These are phyloP conservation scores for Amphicarpaea edgeworthii DNA, from an alignment of 306 rosid species.

Conservation along the genomic window DNA sequence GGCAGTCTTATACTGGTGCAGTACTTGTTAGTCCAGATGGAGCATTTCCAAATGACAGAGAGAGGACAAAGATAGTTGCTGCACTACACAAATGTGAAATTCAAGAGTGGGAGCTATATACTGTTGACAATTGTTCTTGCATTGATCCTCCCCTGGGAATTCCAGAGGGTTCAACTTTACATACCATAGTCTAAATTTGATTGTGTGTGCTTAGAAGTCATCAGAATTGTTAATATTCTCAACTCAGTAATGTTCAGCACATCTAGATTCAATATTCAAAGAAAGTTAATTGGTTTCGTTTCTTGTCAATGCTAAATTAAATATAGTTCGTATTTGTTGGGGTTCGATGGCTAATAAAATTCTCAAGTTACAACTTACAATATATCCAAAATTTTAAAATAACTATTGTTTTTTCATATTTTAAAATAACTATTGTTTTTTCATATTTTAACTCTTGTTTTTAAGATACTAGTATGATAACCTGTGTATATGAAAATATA, in stretches of 20 bases:
- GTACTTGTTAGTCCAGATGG: slow-evolving; percentile 90
- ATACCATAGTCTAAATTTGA: slow-evolving; percentile 48
- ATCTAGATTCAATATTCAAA: background rate
- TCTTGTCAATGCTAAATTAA: background rate
- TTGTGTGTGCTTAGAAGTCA: background rate
- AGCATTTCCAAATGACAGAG: slow-evolving; percentile 57
- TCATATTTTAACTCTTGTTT: too few species aligned
- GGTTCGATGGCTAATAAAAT: background rate
- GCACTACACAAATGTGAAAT: slow-evolving; percentile 79
- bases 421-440: too few species aligned
- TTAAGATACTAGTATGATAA: too few species aligned
- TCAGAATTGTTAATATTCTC: background rate
- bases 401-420: too few species aligned
- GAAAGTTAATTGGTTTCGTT: background rate
- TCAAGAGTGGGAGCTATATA: slow-evolving; percentile 74
- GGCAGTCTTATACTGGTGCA: slow-evolving; percentile 86
- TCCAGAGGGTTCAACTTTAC: slow-evolving; percentile 75
- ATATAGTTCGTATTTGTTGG: background rate
- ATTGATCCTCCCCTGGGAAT: slow-evolving; percentile 73
- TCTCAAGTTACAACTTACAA: too few species aligned
- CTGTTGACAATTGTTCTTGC: slow-evolving; percentile 72
- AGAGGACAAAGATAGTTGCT: slow-evolving; percentile 51
- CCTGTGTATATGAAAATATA: too few species aligned
- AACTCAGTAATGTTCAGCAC: background rate
- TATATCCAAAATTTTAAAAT: too few species aligned